A percentile compares a stretch with the other conserved stretches of the same genome.
These are phyloP conservation scores for Cairneyella variabilis DNA, from an alignment of 495 filamentous ascomycete species.

Conservation along the genomic window DNA sequence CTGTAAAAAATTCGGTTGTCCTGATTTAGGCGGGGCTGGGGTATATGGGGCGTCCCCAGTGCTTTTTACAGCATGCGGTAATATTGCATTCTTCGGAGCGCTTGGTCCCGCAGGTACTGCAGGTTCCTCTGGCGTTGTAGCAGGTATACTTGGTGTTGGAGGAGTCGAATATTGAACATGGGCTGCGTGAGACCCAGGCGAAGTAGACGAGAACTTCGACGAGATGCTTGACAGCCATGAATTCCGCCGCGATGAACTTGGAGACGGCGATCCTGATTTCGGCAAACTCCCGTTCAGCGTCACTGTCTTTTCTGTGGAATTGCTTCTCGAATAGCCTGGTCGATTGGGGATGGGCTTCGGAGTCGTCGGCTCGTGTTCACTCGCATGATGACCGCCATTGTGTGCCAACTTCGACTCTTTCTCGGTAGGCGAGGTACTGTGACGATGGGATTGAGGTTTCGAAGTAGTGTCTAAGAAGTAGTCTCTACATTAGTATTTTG, in stretches of 20 bases:
- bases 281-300: constrained; percentile 29
- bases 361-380: constrained; percentile 23
- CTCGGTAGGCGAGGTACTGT: background rate
- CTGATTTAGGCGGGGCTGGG: constrained; percentile 61
- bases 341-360: constrained; percentile 29
- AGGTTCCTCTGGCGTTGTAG: constrained; percentile 22
- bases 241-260: constrained; percentile 51
- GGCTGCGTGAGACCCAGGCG: constrained; percentile 38
- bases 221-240: constrained; percentile 93
- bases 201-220: constrained; percentile 83
- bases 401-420: constrained; percentile 10
- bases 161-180: constrained; percentile 42
- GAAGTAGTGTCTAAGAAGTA: constrained; percentile 10
- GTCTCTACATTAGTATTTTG: background rate
- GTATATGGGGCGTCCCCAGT: constrained; percentile 55
- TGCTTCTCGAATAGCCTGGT: constrained; percentile 27
- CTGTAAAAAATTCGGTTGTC: constrained; percentile 71
- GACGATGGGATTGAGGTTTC: constrained; percentile 1
- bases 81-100: constrained; percentile 47
- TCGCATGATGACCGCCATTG: constrained; percentile 17
- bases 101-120: constrained; percentile 50
- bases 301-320: constrained; percentile 34
- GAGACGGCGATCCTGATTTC: constrained; percentile 29
- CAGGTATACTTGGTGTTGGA: constrained; percentile 28
- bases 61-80: constrained; percentile 41